Evolutionary conservation across 2,329 filamentous ascomycete genomes (phyloP).

Genomic region (Penicillium brasilianum): DNA sequence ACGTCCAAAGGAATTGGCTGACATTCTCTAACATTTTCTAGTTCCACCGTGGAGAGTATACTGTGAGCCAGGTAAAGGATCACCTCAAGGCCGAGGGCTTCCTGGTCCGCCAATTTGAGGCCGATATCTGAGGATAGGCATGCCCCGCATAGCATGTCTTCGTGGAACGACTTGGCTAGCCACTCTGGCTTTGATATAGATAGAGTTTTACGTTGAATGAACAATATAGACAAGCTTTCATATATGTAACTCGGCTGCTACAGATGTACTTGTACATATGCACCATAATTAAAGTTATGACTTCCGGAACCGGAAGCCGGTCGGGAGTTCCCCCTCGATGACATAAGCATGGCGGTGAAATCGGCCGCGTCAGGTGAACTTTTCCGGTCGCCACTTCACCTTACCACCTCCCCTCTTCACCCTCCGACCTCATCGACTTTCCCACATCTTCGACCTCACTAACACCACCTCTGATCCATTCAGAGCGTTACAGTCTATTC

Average conservation of each 20-base stretch:
- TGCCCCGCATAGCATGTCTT: neutral
- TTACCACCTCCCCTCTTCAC: constrained; percentile 15
- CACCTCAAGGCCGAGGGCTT: constrained; percentile 73
- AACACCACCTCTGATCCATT: neutral
- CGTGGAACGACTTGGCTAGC: neutral
- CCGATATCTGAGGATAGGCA: constrained; percentile 18
- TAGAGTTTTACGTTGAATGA: constrained; percentile 1
- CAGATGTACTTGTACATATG: no score
- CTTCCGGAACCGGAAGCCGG: neutral
- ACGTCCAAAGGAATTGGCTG: neutral
- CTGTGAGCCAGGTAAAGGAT: constrained; percentile 91
- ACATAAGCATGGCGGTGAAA: constrained; percentile 19
- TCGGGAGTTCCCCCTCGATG: constrained; percentile 3
- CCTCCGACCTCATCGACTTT: constrained; percentile 1
- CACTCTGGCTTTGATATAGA: neutral
- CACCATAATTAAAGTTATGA: neutral
- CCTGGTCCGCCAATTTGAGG: constrained; percentile 79
- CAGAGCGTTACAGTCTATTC: neutral
- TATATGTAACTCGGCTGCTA: no score
- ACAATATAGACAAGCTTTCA: neutral
- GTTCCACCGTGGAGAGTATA: constrained; percentile 95
- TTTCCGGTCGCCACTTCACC: constrained; percentile 19
- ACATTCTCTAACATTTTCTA: constrained; percentile 32
- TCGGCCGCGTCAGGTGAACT: constrained; percentile 29
- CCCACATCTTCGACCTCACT: neutral